Evolutionary conservation across 2,329 filamentous ascomycete genomes (phyloP), one percentile per base, ranked within the genome.

Genomic region (Lecanoromycetidae sp.): DNA sequence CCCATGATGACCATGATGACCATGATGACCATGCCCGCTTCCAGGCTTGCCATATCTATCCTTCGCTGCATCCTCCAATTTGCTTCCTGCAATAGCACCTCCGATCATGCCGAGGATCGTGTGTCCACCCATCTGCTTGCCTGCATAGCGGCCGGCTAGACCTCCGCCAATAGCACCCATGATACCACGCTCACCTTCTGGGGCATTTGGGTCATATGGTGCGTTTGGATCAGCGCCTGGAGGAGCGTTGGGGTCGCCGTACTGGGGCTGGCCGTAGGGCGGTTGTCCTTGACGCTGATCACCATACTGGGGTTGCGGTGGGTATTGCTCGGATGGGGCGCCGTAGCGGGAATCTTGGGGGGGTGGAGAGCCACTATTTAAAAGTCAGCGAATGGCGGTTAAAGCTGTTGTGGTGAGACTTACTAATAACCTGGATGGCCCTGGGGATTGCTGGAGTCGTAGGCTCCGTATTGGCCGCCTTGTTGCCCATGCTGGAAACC

Each of bases 41-140:
- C 46, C 42, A 7, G 30, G 20, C 2, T 29, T 36, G 20, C 49
- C 42, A 34, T 51, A 41, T 43, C 52, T 50, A 25, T 56, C 20
- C 55, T 56, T 55, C 54, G 56, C 53, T 55, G 72, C 71, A 54
- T 78, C 69, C 54, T 77, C 72, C 0, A 74, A 55, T 51, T 76
- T 72, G 57, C 66, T 70, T 1, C 76, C 76, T 2, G 72, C 46
- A 37, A 80, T 66, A 0, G 75, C 76, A 46, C 76, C 76, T 3
- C 73, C 72, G 23, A 80, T 58, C 1, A 75, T 71, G 9, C 76
- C 76, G 8, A 80, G 59, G 25, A 80, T 61, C 3, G 74, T 74
- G 54, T 76, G 74, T n/a, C 72, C 65, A 19, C 67, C 71, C 54
- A 74, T 66, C 58, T 76, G 75, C 56, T 70, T 66, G 15, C 76